A percentile compares a stretch with the other conserved stretches of the same genome.
Conservation (phyloP, 192 early-diverging fungal genomes). For the Coemansia sp. region DNA sequence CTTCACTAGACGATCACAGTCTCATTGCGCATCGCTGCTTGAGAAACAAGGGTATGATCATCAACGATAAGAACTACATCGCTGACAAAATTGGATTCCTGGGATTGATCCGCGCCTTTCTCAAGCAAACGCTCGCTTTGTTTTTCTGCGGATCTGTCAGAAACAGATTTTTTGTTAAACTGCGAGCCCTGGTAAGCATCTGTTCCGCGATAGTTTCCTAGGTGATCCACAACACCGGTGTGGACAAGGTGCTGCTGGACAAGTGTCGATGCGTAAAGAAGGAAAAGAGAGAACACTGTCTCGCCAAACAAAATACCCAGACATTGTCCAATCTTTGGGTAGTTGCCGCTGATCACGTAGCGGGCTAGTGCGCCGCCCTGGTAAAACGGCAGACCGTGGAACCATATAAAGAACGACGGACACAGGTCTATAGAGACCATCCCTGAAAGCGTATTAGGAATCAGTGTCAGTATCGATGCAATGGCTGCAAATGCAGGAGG, state of each 20-base stretch:
- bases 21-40: too few species aligned
- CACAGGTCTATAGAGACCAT: constrained; percentile 50
- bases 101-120: background rate
- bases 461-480: constrained; percentile 37
- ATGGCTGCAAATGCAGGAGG: constrained; percentile 30
- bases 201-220: constrained; percentile 29
- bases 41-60: too few species aligned
- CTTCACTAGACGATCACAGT: too few species aligned
- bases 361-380: constrained; percentile 51
- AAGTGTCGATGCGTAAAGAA: constrained; percentile 43
- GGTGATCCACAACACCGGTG: constrained; percentile 27
- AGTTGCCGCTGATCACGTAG: constrained; percentile 51
- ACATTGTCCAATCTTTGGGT: constrained; percentile 25
- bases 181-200: background rate
- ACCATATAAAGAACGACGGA: constrained; percentile 54
- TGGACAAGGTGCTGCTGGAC: constrained; percentile 24
- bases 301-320: constrained; percentile 50
- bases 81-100: too few species aligned
- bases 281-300: constrained; percentile 33
- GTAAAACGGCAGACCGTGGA: constrained; percentile 58
- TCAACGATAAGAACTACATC: too few species aligned
- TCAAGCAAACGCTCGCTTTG: background rate
- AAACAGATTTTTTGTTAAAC: background rate
- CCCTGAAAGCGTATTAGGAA: constrained; percentile 51
- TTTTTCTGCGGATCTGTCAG: background rate